Evolutionary conservation across 2,329 filamentous ascomycete genomes (phyloP).

Genomic region (Fusarium musae): DNA sequence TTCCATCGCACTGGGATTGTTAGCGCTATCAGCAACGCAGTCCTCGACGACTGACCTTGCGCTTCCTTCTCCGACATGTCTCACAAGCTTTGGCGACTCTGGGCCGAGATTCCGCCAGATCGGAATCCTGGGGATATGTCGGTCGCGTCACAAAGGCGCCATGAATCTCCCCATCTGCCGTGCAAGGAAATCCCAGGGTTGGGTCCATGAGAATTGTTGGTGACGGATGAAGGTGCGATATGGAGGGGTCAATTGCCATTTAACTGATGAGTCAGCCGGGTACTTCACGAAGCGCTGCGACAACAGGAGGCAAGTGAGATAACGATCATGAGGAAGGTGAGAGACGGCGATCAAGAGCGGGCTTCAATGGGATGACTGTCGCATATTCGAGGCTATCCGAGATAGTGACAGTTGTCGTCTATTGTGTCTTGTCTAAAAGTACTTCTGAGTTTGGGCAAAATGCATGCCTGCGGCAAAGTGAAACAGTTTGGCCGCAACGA

Average conservation of each 20-base stretch:
- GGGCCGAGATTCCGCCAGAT: neutral
- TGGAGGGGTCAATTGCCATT: neutral
- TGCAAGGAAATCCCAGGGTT: neutral
- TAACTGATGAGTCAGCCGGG: neutral
- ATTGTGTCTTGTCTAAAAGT: conserved; percentile 26
- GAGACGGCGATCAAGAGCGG: too few species aligned
- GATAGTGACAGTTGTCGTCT: neutral
- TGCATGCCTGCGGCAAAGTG: conserved; percentile 46
- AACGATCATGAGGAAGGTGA: neutral
- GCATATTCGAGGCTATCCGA: fast-evolving
- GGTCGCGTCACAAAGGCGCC: neutral
- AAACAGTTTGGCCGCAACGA: conserved; percentile 43
- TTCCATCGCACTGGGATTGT: neutral
- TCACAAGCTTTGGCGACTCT: neutral
- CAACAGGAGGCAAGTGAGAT: neutral
- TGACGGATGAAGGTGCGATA: neutral
- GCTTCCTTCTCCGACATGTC: neutral
- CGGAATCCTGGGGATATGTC: neutral
- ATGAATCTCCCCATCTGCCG: neutral
- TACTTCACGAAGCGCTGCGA: neutral
- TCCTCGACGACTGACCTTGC: neutral
- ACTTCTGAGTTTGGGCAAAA: conserved; percentile 45
- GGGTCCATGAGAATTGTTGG: neutral
- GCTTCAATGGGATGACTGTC: too few species aligned
- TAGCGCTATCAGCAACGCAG: neutral